These are phyloP conservation scores for Fusarium albosuccineum DNA, from an alignment of 2,329 filamentous ascomycete species.

Conservation along the genomic window DNA sequence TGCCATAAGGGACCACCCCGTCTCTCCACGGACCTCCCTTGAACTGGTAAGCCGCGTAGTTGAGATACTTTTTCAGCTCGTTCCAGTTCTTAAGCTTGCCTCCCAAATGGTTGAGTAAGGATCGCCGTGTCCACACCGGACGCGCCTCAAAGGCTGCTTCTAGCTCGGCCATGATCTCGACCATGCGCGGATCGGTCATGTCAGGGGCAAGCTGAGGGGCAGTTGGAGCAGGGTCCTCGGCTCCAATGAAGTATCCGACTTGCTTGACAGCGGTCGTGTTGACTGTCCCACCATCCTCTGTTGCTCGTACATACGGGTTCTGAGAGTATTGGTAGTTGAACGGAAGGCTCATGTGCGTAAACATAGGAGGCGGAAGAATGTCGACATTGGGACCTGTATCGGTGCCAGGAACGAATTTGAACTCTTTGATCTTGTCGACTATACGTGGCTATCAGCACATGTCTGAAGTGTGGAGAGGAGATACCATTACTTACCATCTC, in stretches of 20 bases:
- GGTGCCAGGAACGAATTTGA: conserved; percentile 74
- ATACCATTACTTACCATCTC: conserved; percentile 68
- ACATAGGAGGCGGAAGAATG: conserved; percentile 83
- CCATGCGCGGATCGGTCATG: conserved; percentile 71
- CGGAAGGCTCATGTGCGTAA: conserved; percentile 79
- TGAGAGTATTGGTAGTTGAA: conserved; percentile 88
- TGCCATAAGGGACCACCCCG: conserved; percentile 84
- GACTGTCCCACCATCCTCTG: conserved; percentile 67
- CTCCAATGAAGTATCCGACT: conserved; percentile 69
- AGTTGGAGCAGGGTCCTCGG: conserved; percentile 71
- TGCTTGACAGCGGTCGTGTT: conserved; percentile 72
- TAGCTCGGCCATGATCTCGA: conserved; percentile 74
- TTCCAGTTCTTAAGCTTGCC: conserved; percentile 65
- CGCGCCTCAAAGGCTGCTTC: conserved; percentile 76
- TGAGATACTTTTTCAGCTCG: conserved; percentile 79
- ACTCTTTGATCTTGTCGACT: conserved; percentile 69
- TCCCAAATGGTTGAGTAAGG: conserved; percentile 79
- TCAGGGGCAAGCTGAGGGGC: conserved; percentile 73
- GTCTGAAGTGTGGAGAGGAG: background rate
- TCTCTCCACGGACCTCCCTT: conserved; percentile 93
- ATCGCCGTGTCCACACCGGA: conserved; percentile 88
- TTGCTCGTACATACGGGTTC: conserved; percentile 80
- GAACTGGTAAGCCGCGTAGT: conserved; percentile 93
- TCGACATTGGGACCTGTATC: conserved; percentile 72
- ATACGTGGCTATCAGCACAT: background rate